Evolutionary conservation across 371 early-diverging fungal genomes (phyloP), one percentile per base, ranked within the genome.

Genomic region (Syncephalastrum sp.): DNA sequence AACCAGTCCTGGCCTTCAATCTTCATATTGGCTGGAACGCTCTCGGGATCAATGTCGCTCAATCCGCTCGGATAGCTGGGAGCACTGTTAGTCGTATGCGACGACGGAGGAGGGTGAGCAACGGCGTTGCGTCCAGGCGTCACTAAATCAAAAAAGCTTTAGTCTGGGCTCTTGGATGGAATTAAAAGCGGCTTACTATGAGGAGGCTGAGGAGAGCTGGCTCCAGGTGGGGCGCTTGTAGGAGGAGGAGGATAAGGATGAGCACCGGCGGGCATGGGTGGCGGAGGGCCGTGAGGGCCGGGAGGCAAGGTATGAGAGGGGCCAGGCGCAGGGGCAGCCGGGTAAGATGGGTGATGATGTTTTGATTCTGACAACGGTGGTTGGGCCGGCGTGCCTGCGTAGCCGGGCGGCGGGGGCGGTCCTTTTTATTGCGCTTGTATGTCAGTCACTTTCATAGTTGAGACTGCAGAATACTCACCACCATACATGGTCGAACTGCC

Each of bases 1-100:
- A 88, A 82, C 95, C 94, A 94, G 75, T 93, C 95, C 1, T 68
- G 55, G 21, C 92, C 91, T 69, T 93, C 94, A 43, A 82, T 80
- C 68, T 90, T 91, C 70, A 85, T 63, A 48, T 80, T 84, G 15
- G 86, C 65, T 10, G 91, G 91, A 16, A 90, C 84, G 17, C 72
- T 78, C 25, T 92, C 91, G 14, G 87, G 87, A 61, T 91, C 92
- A 58, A 94, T 72, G 54, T 92, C 92, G 57, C 84, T 83, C 52
- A 87, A 74, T 42, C 81, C 75, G 38, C 38, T 33, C 10, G 48
- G 17, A 19, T 47, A 23, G 19, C 25, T 47, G 13, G 52, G 44
- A 29, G 50, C 33, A 42, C 38, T 24, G 19, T 23, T 27, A 12
- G 38, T 10, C 2, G 38, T 10, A 33, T 33, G 38, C 38, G 38